phyloP scores from a whole-genome alignment of 257 asterid genomes.

The Rehmannia glutinosa region DNA sequence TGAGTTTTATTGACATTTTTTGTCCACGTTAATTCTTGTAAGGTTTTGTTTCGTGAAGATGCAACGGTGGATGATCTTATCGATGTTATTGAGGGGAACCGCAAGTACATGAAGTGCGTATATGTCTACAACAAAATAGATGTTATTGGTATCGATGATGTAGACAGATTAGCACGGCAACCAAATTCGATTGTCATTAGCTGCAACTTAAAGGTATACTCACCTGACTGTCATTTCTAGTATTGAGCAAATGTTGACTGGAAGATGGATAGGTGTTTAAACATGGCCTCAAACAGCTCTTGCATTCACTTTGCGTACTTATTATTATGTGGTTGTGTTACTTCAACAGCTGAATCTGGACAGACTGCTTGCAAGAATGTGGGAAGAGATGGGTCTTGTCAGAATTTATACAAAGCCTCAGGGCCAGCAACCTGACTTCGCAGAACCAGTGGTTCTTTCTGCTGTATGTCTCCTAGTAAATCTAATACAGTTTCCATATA shows the following conservation, averaged over 20 bases:
- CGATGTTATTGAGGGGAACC: slow-evolving; percentile 96
- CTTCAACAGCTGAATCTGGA: slow-evolving; percentile 77
- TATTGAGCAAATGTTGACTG: not conserved
- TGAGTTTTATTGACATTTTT: slow-evolving; percentile 11
- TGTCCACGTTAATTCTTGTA: slow-evolving; percentile 15
- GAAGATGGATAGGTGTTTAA: not conserved
- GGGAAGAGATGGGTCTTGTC: slow-evolving; percentile 94
- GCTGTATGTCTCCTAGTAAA: slow-evolving; percentile 47
- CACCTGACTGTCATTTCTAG: not conserved
- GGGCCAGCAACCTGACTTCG: slow-evolving; percentile 99
- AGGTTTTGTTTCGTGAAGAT: slow-evolving; percentile 97
- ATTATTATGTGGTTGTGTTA: slow-evolving; percentile 12
- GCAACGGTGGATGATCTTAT: slow-evolving; percentile 98
- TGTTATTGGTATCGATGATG: slow-evolving; percentile 96
- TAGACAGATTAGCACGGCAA: slow-evolving; percentile 90
- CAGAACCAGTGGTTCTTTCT: slow-evolving; percentile 96
- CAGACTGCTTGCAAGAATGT: slow-evolving; percentile 77
- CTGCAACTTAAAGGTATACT: slow-evolving; percentile 73
- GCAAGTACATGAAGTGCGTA: slow-evolving; percentile 94
- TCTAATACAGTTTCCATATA: not conserved
- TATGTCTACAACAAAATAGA: slow-evolving; percentile 98
- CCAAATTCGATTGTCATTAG: slow-evolving; percentile 94
- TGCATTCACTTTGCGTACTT: not conserved
- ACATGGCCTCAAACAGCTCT: no score
- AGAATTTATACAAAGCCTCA: slow-evolving; percentile 96